phyloP scores from a whole-genome alignment of 164 flowering plant species.

The Aristolochia californica region DNA sequence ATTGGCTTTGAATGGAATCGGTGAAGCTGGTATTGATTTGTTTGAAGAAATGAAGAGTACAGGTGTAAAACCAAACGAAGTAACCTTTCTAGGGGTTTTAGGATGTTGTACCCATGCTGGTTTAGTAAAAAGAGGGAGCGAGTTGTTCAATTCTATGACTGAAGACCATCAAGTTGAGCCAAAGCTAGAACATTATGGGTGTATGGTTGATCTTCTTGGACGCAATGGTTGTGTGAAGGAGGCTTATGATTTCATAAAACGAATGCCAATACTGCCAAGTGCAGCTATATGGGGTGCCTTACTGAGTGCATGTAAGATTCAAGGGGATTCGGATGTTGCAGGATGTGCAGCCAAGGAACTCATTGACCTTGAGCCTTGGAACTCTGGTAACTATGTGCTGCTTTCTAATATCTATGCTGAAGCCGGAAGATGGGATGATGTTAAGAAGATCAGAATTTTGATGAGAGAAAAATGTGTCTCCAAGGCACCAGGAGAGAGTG shows the following conservation, averaged over 20 bases:
- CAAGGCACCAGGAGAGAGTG: constrained; percentile 59
- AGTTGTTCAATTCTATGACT: constrained; percentile 51
- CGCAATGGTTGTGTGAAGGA: constrained; percentile 53
- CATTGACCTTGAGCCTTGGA: constrained; percentile 56
- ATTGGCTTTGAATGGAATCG: constrained; percentile 58
- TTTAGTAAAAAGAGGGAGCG: constrained; percentile 48
- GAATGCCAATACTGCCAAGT: constrained; percentile 62
- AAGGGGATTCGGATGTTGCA: constrained; percentile 50
- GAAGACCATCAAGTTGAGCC: constrained; percentile 32
- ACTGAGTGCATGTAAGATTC: constrained; percentile 59
- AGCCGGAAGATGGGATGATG: constrained; percentile 62
- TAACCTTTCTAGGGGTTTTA: constrained; percentile 56
- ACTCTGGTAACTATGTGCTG: constrained; percentile 74
- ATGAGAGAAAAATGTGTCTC: constrained; percentile 42
- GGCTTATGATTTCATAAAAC: constrained; percentile 47
- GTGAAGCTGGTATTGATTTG: constrained; percentile 40
- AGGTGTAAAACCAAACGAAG: constrained; percentile 41
- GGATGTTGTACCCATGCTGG: constrained; percentile 69
- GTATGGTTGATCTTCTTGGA: constrained; percentile 78
- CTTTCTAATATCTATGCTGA: constrained; percentile 83
- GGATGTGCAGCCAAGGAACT: constrained; percentile 58
- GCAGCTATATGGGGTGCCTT: constrained; percentile 79
- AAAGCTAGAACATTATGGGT: constrained; percentile 70
- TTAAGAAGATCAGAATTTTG: constrained; percentile 46
- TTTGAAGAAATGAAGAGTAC: constrained; percentile 53